Evolutionary conservation across 129 eudicot genomes (phyloP).

Genomic region (Flaveria ramosissima): DNA sequence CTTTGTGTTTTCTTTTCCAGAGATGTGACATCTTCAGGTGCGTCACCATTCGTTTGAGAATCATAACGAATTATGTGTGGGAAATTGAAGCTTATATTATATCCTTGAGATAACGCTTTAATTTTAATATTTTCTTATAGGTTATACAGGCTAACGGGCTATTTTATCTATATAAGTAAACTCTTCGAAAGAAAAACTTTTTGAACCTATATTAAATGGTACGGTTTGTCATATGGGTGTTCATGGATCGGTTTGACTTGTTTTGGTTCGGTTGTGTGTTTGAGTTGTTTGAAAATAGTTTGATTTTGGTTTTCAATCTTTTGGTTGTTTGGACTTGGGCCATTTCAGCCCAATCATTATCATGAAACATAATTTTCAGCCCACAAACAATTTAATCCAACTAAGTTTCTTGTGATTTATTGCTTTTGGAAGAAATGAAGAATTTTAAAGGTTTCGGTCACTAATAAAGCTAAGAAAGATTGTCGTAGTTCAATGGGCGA

Average conservation of each 20-base stretch:
- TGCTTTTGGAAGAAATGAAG: too few relatives aligned
- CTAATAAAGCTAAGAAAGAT: too few relatives aligned
- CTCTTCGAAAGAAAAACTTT: neutral
- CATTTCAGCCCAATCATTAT: neutral
- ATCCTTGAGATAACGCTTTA: neutral
- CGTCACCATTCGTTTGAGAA: constrained; percentile 27
- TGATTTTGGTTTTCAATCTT: neutral
- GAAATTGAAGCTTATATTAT: constrained; percentile 22
- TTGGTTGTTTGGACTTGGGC: neutral
- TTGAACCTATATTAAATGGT: neutral
- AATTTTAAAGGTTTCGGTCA: too few relatives aligned
- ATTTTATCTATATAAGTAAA: too few relatives aligned
- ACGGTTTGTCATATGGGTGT: neutral
- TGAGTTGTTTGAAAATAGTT: too few relatives aligned
- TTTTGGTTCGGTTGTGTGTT: neutral
- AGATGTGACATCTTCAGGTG: constrained; percentile 19
- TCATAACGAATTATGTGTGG: constrained; percentile 16
- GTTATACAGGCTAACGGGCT: neutral
- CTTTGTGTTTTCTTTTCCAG: constrained; percentile 27
- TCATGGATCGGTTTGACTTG: too few relatives aligned
- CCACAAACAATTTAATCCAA: neutral
- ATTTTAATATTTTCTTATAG: neutral
- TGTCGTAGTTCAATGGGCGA: too few relatives aligned
- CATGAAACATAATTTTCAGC: neutral
- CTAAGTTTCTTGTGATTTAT: neutral